Evolutionary conservation across 345 rosid species (phyloP).

Genomic region (Pseudoturritis turrita): DNA sequence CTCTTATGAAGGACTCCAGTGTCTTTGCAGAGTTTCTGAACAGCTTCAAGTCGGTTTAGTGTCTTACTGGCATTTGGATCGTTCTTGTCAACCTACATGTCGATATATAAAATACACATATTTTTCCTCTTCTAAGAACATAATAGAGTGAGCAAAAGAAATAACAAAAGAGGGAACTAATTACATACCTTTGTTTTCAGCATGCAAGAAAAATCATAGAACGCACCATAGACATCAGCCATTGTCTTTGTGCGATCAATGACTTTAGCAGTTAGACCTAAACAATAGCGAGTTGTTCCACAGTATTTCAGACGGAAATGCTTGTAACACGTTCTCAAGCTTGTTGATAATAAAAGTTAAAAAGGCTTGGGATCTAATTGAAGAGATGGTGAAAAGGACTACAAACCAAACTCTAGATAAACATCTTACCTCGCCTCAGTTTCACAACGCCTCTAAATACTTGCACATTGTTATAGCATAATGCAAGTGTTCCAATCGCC

Average conservation of each 20-base stretch:
- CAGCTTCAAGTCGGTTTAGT: slow-evolving; percentile 53
- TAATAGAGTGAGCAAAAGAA: background rate
- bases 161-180: background rate
- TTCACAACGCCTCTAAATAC: slow-evolving; percentile 94
- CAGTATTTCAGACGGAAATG: background rate
- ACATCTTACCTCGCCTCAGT: slow-evolving; percentile 88
- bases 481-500: slow-evolving; percentile 94
- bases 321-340: slow-evolving; percentile 2
- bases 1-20: slow-evolving; percentile 56
- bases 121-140: background rate
- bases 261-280: slow-evolving; percentile 92
- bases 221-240: slow-evolving; percentile 90
- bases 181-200: slow-evolving; percentile 61
- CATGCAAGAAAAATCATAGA: slow-evolving; percentile 71
- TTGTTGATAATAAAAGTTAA: background rate
- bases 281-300: background rate
- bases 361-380: background rate
- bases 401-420: background rate
- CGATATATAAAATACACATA: background rate
- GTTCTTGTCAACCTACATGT: slow-evolving; percentile 51
- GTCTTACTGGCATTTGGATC: slow-evolving; percentile 75
- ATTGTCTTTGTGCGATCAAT: slow-evolving; percentile 71
- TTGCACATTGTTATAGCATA: slow-evolving; percentile 86
- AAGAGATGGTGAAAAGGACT: background rate
- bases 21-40: slow-evolving; percentile 57